Evolutionary conservation across 352 stramenopile genomes (phyloP).

Genomic region (Phytophthora fragariae): DNA sequence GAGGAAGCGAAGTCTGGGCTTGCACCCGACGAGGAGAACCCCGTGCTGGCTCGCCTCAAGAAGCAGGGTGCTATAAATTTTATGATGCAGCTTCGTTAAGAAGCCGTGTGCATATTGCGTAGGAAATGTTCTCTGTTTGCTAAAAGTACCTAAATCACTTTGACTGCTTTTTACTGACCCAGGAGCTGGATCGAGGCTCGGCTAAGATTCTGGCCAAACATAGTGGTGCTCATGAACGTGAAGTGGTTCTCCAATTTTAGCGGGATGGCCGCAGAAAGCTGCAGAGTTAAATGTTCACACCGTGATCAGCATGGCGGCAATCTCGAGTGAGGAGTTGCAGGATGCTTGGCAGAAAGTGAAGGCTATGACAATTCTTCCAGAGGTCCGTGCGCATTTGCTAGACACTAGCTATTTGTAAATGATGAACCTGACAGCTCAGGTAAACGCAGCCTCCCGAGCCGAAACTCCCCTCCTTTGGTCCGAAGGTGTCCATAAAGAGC

Average conservation of each 20-base stretch:
- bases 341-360: slow-evolving; percentile 78
- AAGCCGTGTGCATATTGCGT: slow-evolving; percentile 34
- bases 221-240: slow-evolving; percentile 7
- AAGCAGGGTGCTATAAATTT: slow-evolving; percentile 89
- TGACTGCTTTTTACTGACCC: slow-evolving; percentile 9
- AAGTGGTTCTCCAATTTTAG: slow-evolving; percentile 26
- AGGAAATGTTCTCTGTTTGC: slow-evolving; percentile 37
- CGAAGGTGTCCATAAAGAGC: slow-evolving; percentile 68
- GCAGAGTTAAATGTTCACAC: background rate
- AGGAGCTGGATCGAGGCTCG: background rate
- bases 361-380: slow-evolving; percentile 52
- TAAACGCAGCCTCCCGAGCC: slow-evolving; percentile 55
- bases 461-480: slow-evolving; percentile 65
- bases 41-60: slow-evolving; percentile 75
- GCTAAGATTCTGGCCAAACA: slow-evolving; percentile 6
- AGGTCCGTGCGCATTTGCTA: slow-evolving; percentile 42
- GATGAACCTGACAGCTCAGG: background rate
- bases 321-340: slow-evolving; percentile 72
- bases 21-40: slow-evolving; percentile 59
- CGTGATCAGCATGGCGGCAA: slow-evolving; percentile 49
- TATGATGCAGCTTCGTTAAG: slow-evolving; percentile 70
- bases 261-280: background rate
- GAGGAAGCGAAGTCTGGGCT: slow-evolving; percentile 44
- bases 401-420: background rate
- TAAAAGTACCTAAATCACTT: slow-evolving; percentile 37